phyloP scores from a whole-genome alignment of 179 eudicot species.

The Amaranthus tricolor region DNA sequence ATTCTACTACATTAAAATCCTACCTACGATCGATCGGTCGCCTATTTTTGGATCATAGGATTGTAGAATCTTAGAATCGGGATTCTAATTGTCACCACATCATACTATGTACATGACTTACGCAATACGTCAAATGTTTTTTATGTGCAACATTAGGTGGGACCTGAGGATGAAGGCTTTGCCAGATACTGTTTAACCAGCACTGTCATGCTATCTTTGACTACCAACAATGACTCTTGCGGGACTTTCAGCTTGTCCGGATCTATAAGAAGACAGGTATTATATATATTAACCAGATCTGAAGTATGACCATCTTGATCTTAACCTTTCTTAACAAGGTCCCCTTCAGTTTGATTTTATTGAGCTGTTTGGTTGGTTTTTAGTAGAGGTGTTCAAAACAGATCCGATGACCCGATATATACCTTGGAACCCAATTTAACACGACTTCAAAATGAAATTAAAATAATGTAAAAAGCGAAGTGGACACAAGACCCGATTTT shows the following conservation, averaged over 20 bases:
- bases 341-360: background rate
- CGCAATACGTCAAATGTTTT: background rate
- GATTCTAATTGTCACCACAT: background rate
- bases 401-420: no score
- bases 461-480: no score
- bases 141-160: slow-evolving; percentile 45
- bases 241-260: slow-evolving; percentile 91
- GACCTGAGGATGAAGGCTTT: slow-evolving; percentile 75
- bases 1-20: no score
- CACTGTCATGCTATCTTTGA: slow-evolving; percentile 93
- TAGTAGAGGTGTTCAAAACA: no score
- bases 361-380: slow-evolving; percentile 6
- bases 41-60: no score
- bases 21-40: no score
- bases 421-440: no score
- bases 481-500: no score
- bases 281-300: background rate
- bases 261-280: slow-evolving; percentile 97
- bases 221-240: slow-evolving; percentile 67
- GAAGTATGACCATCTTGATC: background rate
- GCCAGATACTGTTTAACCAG: slow-evolving; percentile 93
- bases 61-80: no score
- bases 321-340: background rate
- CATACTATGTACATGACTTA: background rate
- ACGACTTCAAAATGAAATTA: no score